These are phyloP conservation scores for Mortierella antarctica DNA, from an alignment of 192 early-diverging fungal species.

Conservation along the genomic window DNA sequence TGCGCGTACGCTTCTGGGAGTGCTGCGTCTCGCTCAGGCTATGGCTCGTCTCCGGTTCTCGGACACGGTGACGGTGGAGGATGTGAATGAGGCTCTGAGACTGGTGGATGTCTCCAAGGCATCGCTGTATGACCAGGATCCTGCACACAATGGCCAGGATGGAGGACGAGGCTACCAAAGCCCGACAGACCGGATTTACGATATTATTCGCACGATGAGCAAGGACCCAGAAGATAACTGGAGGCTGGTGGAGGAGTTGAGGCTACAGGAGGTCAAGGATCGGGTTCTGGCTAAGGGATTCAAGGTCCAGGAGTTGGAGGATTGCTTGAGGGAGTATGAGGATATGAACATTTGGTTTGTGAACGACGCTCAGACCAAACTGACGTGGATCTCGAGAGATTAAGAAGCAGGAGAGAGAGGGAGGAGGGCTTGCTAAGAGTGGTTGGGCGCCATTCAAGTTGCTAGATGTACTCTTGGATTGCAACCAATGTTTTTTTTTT, in stretches of 20 bases:
- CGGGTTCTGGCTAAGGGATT: constrained; percentile 81
- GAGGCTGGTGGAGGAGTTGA: constrained; percentile 64
- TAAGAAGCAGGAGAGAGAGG: neutral
- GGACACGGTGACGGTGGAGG: constrained; percentile 70
- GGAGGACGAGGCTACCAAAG: constrained; percentile 60
- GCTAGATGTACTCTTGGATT: too few species aligned
- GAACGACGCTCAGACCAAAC: constrained; percentile 66
- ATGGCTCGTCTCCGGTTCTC: constrained; percentile 83
- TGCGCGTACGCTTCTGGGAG: constrained; percentile 88
- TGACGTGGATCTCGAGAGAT: constrained; percentile 51
- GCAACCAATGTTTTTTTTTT: too few species aligned
- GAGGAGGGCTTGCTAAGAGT: neutral
- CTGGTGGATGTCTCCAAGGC: constrained; percentile 93
- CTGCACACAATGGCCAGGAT: constrained; percentile 46
- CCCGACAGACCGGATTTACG: constrained; percentile 74
- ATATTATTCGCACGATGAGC: constrained; percentile 81
- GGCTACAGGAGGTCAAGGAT: constrained; percentile 72
- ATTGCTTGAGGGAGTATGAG: constrained; percentile 78
- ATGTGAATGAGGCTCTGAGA: constrained; percentile 91
- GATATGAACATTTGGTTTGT: constrained; percentile 80
- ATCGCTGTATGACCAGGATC: constrained; percentile 73
- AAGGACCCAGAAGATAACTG: constrained; percentile 66
- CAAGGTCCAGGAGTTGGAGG: constrained; percentile 79
- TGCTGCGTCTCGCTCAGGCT: constrained; percentile 86
- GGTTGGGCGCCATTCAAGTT: too few species aligned